These are phyloP conservation scores for Penicillium sp. DNA, from an alignment of 2,329 filamentous ascomycete genomes.

Conservation along the genomic window DNA sequence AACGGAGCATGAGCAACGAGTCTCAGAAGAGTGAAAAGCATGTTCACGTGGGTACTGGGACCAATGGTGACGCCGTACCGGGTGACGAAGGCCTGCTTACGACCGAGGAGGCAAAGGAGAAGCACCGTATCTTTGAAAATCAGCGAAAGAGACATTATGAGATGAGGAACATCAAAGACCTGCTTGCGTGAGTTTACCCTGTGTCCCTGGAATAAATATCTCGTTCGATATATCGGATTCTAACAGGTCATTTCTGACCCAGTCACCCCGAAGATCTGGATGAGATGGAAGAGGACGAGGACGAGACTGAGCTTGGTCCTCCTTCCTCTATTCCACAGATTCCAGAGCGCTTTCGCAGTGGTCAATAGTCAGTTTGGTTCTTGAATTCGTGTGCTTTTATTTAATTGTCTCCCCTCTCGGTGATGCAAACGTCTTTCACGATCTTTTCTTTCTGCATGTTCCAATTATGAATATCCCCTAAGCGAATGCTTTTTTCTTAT, in stretches of 20 bases:
- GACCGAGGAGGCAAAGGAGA: slow-evolving; percentile 75
- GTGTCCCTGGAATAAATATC: not conserved
- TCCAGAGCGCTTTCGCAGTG: slow-evolving; percentile 30
- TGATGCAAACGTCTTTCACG: not conserved
- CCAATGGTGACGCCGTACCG: slow-evolving; percentile 37
- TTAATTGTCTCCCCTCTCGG: not conserved
- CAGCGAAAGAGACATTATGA: slow-evolving; percentile 97
- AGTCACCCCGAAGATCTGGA: slow-evolving; percentile 66
- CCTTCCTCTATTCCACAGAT: slow-evolving; percentile 36
- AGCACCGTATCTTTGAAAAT: slow-evolving; percentile 88
- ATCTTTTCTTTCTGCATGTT: not conserved
- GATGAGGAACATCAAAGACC: slow-evolving; percentile 89
- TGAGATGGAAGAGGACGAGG: slow-evolving; percentile 56
- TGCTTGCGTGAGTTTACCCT: slow-evolving; percentile 66
- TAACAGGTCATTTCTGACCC: slow-evolving; percentile 10
- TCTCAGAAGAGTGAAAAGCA: slow-evolving; percentile 63
- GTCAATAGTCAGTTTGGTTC: slow-evolving; percentile 15
- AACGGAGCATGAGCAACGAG: slow-evolving; percentile 43
- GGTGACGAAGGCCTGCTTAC: slow-evolving; percentile 53
- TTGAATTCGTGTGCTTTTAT: not conserved
- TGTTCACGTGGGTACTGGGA: slow-evolving; percentile 70
- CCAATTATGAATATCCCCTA: slow-evolving; percentile 1
- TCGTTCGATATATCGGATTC: not conserved
- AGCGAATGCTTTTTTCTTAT: not conserved
- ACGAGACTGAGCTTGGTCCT: slow-evolving; percentile 17